Evolutionary conservation across 2,329 filamentous ascomycete species (phyloP).

Genomic region (Bipolaris sorokiniana): DNA sequence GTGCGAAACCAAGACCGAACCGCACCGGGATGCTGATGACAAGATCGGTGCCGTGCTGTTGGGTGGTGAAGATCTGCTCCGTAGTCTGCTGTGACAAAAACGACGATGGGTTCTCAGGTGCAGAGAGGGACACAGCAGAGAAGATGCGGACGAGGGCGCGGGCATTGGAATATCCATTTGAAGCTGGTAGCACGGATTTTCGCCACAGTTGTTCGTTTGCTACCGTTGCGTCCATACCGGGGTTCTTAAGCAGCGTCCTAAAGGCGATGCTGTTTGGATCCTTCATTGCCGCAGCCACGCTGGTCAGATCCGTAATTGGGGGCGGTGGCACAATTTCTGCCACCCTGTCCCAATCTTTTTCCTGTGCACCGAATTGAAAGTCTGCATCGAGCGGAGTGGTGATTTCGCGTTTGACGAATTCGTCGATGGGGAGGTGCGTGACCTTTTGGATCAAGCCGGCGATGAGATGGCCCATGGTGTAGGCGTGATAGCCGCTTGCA

Average conservation of each 20-base stretch:
- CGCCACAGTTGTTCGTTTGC: slow-evolving; percentile 13
- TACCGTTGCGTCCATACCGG: slow-evolving; percentile 9
- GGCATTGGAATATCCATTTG: slow-evolving; percentile 24
- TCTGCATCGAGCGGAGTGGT: slow-evolving; percentile 60
- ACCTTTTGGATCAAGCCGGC: slow-evolving; percentile 16
- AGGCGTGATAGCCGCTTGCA: slow-evolving; percentile 22
- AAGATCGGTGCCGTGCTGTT: slow-evolving; percentile 14
- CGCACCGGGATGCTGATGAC: slow-evolving; percentile 6
- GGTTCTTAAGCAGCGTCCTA: slow-evolving; percentile 15
- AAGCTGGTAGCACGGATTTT: slow-evolving; percentile 6
- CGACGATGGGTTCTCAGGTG: not conserved
- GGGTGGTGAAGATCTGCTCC: slow-evolving; percentile 21
- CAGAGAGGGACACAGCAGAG: slow-evolving; percentile 12
- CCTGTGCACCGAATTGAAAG: slow-evolving; percentile 19
- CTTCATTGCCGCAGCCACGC: not conserved
- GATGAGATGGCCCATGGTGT: slow-evolving; percentile 26
- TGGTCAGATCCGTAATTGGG: not conserved
- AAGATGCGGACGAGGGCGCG: slow-evolving; percentile 17
- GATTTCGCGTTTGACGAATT: slow-evolving; percentile 64
- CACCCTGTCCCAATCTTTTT: slow-evolving; percentile 13
- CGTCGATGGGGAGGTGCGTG: slow-evolving; percentile 7
- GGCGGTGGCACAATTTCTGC: slow-evolving; percentile 24
- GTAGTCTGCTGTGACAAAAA: slow-evolving; percentile 18
- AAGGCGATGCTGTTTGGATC: not conserved
- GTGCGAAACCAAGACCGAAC: slow-evolving; percentile 20